These are phyloP conservation scores for Gracilaria gracilis DNA, from an alignment of 23 red algal species.

Conservation along the genomic window DNA sequence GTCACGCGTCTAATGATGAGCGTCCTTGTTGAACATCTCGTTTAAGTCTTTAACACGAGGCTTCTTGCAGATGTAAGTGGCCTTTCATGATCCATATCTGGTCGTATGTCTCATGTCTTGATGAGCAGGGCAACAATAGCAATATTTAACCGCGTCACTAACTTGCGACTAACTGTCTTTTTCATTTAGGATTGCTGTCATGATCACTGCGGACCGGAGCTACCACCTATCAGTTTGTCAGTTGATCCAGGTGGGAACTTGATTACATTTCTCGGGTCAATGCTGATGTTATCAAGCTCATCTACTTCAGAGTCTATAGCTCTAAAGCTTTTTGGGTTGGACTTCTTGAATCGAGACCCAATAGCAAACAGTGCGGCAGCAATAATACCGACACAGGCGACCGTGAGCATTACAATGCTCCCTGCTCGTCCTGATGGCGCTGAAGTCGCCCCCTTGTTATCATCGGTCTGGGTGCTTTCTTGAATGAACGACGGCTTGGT, in stretches of 20 bases:
- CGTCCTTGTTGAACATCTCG: no score
- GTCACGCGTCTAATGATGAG: no score
- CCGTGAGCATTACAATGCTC: conserved; percentile 7
- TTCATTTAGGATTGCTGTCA: not conserved
- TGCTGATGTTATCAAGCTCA: conserved; percentile 20
- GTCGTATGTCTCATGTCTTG: not conserved
- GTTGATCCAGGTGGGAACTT: conserved; percentile 1
- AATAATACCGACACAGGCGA: conserved; percentile 14
- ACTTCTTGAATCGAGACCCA: conserved; percentile 17
- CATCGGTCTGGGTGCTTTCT: not conserved
- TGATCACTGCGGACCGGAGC: conserved; percentile 31
- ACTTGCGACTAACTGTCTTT: no score
- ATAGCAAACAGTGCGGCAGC: not conserved
- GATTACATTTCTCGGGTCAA: not conserved
- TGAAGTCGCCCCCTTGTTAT: not conserved
- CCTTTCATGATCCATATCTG: no score
- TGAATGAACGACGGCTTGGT: conserved; percentile 19
- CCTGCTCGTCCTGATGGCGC: not conserved
- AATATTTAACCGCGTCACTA: no score
- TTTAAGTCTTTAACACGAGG: no score
- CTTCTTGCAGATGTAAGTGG: no score
- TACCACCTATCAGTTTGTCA: conserved; percentile 13
- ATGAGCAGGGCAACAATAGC: no score
- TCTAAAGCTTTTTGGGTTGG: not conserved
- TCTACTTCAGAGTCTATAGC: conserved; percentile 10